Conservation (phyloP, 2,329 filamentous ascomycete species). For the Aspergillus intermedius region DNA sequence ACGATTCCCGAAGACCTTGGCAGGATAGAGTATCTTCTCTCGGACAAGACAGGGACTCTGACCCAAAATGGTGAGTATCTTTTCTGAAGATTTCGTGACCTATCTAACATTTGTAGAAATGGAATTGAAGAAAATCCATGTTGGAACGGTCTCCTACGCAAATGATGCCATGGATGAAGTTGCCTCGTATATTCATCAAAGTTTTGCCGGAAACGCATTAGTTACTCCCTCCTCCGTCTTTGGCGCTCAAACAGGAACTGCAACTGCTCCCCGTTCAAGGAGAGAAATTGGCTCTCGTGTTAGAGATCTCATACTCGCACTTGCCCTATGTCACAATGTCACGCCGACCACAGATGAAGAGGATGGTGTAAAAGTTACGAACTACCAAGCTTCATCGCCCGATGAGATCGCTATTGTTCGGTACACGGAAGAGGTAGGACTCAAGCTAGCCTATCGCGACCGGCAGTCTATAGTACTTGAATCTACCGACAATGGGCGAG, state of each 20-base stretch:
- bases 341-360: conserved; percentile 84
- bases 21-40: conserved; percentile 90
- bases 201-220: conserved; percentile 57
- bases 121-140: conserved; percentile 98
- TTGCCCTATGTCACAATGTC: conserved; percentile 94
- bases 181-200: conserved; percentile 73
- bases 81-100: conserved; percentile 10
- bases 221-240: conserved; percentile 71
- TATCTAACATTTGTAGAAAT: conserved; percentile 56
- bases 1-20: conserved; percentile 96
- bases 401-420: conserved; percentile 97
- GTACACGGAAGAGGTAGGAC: conserved; percentile 88
- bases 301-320: conserved; percentile 81
- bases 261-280: conserved; percentile 68
- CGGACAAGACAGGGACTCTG: conserved; percentile 95
- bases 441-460: conserved; percentile 78
- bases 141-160: conserved; percentile 95
- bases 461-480: conserved; percentile 78
- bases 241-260: conserved; percentile 51
- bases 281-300: conserved; percentile 92
- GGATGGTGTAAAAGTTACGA: conserved; percentile 67
- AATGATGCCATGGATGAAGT: conserved; percentile 99
- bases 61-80: conserved; percentile 67
- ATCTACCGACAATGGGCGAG: conserved; percentile 64
- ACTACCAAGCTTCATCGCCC: conserved; percentile 93